Percentiles rank a stretch among this genome's conserved stretches.
Conservation (phyloP, 345 rosid genomes). For the Dimocarpus longan region DNA sequence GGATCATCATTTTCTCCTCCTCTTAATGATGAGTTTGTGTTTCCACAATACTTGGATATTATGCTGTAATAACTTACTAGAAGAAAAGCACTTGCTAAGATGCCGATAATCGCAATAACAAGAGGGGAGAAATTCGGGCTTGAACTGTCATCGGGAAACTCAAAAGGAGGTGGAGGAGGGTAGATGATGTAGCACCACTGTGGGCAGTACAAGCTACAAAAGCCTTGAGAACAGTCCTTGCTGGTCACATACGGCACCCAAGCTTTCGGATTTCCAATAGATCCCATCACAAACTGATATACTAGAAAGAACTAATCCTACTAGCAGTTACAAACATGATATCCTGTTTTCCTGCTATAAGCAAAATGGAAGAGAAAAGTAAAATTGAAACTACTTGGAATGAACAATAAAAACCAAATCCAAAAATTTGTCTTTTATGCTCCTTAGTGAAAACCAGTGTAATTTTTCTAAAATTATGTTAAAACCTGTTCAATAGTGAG, state of each 20-base stretch:
- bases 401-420: background rate
- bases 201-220: slow-evolving; percentile 75
- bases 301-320: background rate
- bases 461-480: too few relatives aligned
- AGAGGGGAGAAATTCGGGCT: slow-evolving; percentile 73
- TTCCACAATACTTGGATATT: slow-evolving; percentile 68
- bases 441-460: too few relatives aligned
- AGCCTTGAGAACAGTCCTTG: slow-evolving; percentile 77
- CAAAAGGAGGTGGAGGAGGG: slow-evolving; percentile 68
- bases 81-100: slow-evolving; percentile 80
- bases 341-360: background rate
- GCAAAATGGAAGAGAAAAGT: background rate
- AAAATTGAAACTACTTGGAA: background rate
- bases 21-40: slow-evolving; percentile 30
- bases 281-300: slow-evolving; percentile 28
- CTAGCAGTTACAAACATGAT: background rate
- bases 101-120: slow-evolving; percentile 72
- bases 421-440: too few relatives aligned
- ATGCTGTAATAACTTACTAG: slow-evolving; percentile 71
- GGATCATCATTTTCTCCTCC: slow-evolving; percentile 35
- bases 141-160: slow-evolving; percentile 44
- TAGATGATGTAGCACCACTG: slow-evolving; percentile 77
- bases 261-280: slow-evolving; percentile 42
- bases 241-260: slow-evolving; percentile 56
- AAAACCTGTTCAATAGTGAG: too few relatives aligned